Base-by-base conservation (phyloP, 495 filamentous ascomycete species). In the Pyrenula massariospora region DNA sequence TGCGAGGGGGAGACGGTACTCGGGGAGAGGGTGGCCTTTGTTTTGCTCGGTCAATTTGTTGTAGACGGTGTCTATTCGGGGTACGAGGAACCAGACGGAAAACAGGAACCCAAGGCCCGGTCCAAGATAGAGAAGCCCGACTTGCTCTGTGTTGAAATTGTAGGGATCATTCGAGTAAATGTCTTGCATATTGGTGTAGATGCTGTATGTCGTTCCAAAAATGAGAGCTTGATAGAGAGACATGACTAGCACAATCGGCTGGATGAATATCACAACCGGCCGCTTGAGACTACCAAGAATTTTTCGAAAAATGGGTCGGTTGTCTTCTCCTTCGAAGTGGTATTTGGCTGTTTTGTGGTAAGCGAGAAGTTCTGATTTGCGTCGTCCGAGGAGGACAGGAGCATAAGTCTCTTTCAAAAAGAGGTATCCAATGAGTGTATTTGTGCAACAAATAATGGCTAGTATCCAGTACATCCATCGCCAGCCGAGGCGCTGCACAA, bases 321-420 rank as follows among this genome's bases (percentile, higher is more conserved):
- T 24, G 20, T 52, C 50, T 19, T 52, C 19, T 21, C 50, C 50
- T 8, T 52, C 50, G 22, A 21, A 52, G 10, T 5, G 10, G 20
- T 52, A 52, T 20, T 20, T 52, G 8, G 22, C 50, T 24, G 8
- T 20, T 8, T 20, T 52, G 5, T 52, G 8, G 31, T 15, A 15
- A 8, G 31, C 31, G 8, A 42, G 8, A 5, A 52, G 22, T 20
- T 24, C 22, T 10, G 50, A 20, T 19, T 52, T 52, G 1, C 62
- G 58, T 24, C 48, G 42, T 2, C 58, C 52, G 0, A 73, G 63
- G 21, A 73, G 62, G 1, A 62, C 55, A 0, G 68, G 64, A 2
- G 85, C 80, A 62, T 91, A 93, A 2, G 87, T 91, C 63, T 95
- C 89, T 48, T 73, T 73, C n/a, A 88, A 74, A 53, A 76, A 74